A percentile compares a stretch with the other conserved stretches of the same genome.
phyloP scores from a whole-genome alignment of 768 basidiomycete species.

The Boletus sp. region DNA sequence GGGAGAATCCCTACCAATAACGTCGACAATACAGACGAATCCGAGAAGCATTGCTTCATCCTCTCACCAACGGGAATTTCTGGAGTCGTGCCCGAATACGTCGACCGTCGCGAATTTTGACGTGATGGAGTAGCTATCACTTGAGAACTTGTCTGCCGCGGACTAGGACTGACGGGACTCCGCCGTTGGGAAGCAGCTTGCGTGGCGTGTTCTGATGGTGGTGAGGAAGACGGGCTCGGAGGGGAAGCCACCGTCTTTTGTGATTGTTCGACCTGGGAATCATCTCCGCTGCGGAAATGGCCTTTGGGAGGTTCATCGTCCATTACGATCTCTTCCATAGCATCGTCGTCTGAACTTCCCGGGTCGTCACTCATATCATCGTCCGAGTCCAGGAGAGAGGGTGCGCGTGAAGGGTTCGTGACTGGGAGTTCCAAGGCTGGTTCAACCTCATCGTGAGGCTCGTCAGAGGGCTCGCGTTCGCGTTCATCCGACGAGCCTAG shows the following conservation, averaged over 20 bases:
- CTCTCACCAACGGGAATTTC: slow-evolving; percentile 69
- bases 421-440: slow-evolving; percentile 70
- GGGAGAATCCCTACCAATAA: slow-evolving; percentile 60
- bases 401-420: slow-evolving; percentile 48
- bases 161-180: slow-evolving; percentile 25
- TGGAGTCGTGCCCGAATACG: slow-evolving; percentile 31
- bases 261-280: slow-evolving; percentile 34
- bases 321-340: slow-evolving; percentile 81
- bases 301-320: slow-evolving; percentile 54
- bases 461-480: slow-evolving; percentile 58
- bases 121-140: slow-evolving; percentile 48
- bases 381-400: slow-evolving; percentile 63
- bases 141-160: slow-evolving; percentile 33
- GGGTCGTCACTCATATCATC: slow-evolving; percentile 76
- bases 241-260: slow-evolving; percentile 30
- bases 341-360: slow-evolving; percentile 75
- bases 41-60: slow-evolving; percentile 76
- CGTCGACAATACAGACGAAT: slow-evolving; percentile 68
- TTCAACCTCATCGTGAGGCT: slow-evolving; percentile 54
- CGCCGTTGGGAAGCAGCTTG: slow-evolving; percentile 25
- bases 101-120: slow-evolving; percentile 51
- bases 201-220: slow-evolving; percentile 31
- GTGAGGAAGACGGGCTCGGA: slow-evolving; percentile 30
- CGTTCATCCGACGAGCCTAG: slow-evolving; percentile 54
- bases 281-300: slow-evolving; percentile 24